A percentile compares a stretch with the other conserved stretches of the same genome.
phyloP scores from a whole-genome alignment of 495 filamentous ascomycete species.

The Margaritispora aquatica region DNA sequence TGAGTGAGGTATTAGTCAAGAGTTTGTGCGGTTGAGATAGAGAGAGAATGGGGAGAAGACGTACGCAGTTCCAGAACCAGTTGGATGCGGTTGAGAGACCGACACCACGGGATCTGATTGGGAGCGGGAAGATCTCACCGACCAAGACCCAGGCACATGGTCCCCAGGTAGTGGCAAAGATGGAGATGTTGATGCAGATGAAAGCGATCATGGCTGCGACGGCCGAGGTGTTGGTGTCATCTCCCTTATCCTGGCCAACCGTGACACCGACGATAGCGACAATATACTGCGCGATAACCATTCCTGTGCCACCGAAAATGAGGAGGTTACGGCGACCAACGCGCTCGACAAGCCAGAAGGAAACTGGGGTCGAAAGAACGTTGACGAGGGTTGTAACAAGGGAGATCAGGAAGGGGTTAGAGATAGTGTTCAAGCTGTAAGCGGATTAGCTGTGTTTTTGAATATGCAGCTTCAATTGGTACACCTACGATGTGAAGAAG shows the following conservation, averaged over 20 bases:
- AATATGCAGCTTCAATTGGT: not conserved
- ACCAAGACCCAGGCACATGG: conserved; percentile 71
- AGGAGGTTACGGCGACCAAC: conserved; percentile 80
- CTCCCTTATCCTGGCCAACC: conserved; percentile 40
- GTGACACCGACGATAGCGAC: conserved; percentile 69
- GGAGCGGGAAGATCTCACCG: conserved; percentile 80
- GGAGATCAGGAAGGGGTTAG: conserved; percentile 70
- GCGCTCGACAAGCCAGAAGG: conserved; percentile 77
- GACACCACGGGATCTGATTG: conserved; percentile 74
- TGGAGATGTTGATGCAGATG: conserved; percentile 67
- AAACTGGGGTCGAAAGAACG: conserved; percentile 72
- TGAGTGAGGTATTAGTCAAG: not conserved
- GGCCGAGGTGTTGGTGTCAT: conserved; percentile 31
- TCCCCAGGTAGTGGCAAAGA: conserved; percentile 74
- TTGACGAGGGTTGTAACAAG: conserved; percentile 84
- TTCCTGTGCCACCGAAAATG: conserved; percentile 69
- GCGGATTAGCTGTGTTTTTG: not conserved
- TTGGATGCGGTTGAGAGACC: conserved; percentile 77
- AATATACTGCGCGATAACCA: conserved; percentile 81
- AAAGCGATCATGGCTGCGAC: conserved; percentile 68
- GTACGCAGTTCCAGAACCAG: conserved; percentile 70
- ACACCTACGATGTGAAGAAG: conserved; percentile 54
- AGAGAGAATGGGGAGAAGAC: not conserved
- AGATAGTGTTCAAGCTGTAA: conserved; percentile 51
- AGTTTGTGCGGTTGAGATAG: not conserved